phyloP scores from a whole-genome alignment of 805 yeast genomes.

The Myxozyma neglecta region DNA sequence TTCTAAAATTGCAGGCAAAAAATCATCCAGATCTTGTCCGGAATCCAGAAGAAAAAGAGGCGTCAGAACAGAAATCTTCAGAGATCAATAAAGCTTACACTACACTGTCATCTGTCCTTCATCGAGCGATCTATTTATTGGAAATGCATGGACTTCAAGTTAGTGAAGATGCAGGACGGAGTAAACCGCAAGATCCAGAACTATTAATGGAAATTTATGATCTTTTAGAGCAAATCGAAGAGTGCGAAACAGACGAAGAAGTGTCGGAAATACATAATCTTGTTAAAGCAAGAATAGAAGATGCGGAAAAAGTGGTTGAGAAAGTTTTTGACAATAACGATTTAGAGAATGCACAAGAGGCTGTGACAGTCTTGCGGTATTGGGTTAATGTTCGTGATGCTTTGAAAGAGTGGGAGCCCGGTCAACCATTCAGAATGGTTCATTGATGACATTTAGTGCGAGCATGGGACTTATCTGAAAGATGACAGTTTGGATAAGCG shows the following conservation, averaged over 20 bases:
- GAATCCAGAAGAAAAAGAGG: constrained; percentile 36
- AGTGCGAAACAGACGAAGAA: constrained; percentile 60
- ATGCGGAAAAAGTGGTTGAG: constrained; percentile 49
- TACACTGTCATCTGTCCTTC: constrained; percentile 66
- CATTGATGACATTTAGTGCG: constrained; percentile 17
- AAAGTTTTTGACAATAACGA: constrained; percentile 49
- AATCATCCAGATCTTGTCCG: constrained; percentile 75
- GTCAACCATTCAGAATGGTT: constrained; percentile 31
- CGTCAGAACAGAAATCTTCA: constrained; percentile 47
- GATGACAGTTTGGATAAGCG: too few species aligned
- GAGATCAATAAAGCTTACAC: constrained; percentile 75
- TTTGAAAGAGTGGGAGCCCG: constrained; percentile 50
- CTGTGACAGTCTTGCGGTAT: constrained; percentile 73
- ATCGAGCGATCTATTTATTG: constrained; percentile 64
- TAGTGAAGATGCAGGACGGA: constrained; percentile 52
- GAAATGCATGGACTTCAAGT: constrained; percentile 49
- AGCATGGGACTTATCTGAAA: too few species aligned
- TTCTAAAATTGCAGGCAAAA: constrained; percentile 65
- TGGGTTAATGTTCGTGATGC: constrained; percentile 78
- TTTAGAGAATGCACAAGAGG: constrained; percentile 60
- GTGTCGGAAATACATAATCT: constrained; percentile 52
- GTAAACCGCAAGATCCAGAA: constrained; percentile 50
- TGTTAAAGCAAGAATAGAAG: constrained; percentile 57
- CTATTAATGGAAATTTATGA: constrained; percentile 77
- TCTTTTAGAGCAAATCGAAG: constrained; percentile 78